phyloP scores from a whole-genome alignment of 768 basidiomycete species.

The Hygrophoropsis aurantiaca region DNA sequence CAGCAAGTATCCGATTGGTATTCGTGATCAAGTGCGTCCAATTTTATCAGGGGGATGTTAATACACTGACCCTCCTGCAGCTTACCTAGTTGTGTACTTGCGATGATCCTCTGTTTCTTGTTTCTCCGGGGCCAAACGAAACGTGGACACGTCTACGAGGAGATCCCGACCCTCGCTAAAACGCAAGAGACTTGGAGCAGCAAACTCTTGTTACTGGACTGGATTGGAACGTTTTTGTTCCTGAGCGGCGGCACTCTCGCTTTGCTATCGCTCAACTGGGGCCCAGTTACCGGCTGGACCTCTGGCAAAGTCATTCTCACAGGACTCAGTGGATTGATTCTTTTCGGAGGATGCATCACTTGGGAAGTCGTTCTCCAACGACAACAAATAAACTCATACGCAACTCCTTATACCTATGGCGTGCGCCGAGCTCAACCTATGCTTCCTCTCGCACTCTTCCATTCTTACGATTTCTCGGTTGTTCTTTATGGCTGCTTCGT shows the following conservation, averaged over 20 bases:
- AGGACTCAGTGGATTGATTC: slow-evolving; percentile 43
- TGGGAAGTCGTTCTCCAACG: slow-evolving; percentile 45
- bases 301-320: slow-evolving; percentile 45
- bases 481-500: slow-evolving; percentile 38
- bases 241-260: slow-evolving; percentile 43
- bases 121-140: slow-evolving; percentile 37
- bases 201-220: slow-evolving; percentile 41
- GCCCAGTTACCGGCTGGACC: slow-evolving; percentile 43
- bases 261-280: slow-evolving; percentile 52
- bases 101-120: slow-evolving; percentile 40
- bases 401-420: slow-evolving; percentile 2
- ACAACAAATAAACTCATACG: slow-evolving; percentile 3
- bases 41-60: too few species aligned
- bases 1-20: slow-evolving; percentile 49
- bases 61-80: slow-evolving; percentile 24
- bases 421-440: slow-evolving; percentile 38
- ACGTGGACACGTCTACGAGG: slow-evolving; percentile 12
- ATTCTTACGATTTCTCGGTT: slow-evolving; percentile 40
- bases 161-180: slow-evolving; percentile 6
- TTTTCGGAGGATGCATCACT: slow-evolving; percentile 37
- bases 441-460: slow-evolving; percentile 47
- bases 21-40: slow-evolving; percentile 53
- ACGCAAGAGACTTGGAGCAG: slow-evolving; percentile 18
- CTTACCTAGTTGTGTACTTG: slow-evolving; percentile 36
- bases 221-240: slow-evolving; percentile 47